Percentiles rank a stretch among this genome's conserved stretches.
Evolutionary conservation across 1,284 basidiomycete species (phyloP).

Genomic region (Irpex lacteus): DNA sequence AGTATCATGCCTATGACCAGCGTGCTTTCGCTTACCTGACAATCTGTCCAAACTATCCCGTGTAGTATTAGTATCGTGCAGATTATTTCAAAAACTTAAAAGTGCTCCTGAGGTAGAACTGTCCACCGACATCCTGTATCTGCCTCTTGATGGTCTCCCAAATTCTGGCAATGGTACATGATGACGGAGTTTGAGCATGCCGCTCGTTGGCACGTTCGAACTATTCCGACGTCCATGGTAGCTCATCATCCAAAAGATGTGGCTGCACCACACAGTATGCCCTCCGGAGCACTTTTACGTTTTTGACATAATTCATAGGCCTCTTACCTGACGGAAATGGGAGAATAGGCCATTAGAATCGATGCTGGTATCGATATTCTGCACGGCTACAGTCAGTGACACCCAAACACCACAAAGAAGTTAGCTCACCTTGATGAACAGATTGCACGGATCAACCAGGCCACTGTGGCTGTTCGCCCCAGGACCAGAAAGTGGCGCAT

Average conservation of each 20-base stretch:
- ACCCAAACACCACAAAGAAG: not conserved
- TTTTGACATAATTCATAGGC: no score
- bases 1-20: not conserved
- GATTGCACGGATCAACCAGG: conserved; percentile 87
- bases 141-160: no score
- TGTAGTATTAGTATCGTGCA: not conserved
- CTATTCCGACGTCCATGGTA: no score
- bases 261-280: no score
- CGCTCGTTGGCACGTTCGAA: no score
- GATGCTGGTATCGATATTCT: conserved; percentile 86
- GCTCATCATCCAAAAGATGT: no score
- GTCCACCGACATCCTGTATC: no score
- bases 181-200: no score
- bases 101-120: no score
- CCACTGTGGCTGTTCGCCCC: conserved; percentile 80
- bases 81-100: no score
- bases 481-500: conserved; percentile 69
- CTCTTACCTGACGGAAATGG: conserved; percentile 69
- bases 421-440: conserved; percentile 76
- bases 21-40: conserved; percentile 57
- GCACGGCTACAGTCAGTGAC: conserved; percentile 11
- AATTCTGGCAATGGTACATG: no score
- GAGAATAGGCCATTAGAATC: conserved; percentile 80
- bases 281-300: no score
- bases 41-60: conserved; percentile 73